Evolutionary conservation across 257 asterid species (phyloP).

Genomic region (Solanum medicagineum): DNA sequence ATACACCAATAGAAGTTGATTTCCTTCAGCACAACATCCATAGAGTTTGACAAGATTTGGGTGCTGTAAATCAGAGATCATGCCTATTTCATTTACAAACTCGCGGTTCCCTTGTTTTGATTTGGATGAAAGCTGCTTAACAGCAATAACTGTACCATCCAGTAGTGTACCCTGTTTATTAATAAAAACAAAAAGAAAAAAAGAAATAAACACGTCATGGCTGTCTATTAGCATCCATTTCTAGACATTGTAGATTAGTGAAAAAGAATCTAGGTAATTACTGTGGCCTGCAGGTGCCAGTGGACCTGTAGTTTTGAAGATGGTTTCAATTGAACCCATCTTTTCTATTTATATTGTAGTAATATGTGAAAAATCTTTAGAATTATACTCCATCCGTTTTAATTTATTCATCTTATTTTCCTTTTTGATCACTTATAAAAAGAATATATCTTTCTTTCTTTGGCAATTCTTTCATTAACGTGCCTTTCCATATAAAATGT

Average conservation of each 20-base stretch:
- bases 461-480: not conserved
- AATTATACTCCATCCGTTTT: not conserved
- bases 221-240: not conserved
- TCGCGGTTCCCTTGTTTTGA: conserved; percentile 10
- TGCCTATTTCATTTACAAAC: conserved; percentile 3
- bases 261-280: not conserved
- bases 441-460: too few species aligned
- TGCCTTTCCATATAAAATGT: too few species aligned
- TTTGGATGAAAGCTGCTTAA: conserved; percentile 9
- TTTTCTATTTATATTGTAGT: not conserved
- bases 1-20: conserved; percentile 4
- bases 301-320: not conserved
- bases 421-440: not conserved
- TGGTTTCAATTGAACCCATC: not conserved
- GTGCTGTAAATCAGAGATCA: conserved; percentile 3
- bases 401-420: not conserved
- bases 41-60: conserved; percentile 3
- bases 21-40: conserved; percentile 9
- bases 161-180: not conserved
- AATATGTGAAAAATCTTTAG: not conserved
- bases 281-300: not conserved
- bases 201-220: not conserved
- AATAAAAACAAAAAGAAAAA: not conserved
- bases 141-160: conserved; percentile 9
- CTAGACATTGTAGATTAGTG: not conserved